These are phyloP conservation scores for Thozetella sp. DNA, from an alignment of 495 filamentous ascomycete species.

Conservation along the genomic window DNA sequence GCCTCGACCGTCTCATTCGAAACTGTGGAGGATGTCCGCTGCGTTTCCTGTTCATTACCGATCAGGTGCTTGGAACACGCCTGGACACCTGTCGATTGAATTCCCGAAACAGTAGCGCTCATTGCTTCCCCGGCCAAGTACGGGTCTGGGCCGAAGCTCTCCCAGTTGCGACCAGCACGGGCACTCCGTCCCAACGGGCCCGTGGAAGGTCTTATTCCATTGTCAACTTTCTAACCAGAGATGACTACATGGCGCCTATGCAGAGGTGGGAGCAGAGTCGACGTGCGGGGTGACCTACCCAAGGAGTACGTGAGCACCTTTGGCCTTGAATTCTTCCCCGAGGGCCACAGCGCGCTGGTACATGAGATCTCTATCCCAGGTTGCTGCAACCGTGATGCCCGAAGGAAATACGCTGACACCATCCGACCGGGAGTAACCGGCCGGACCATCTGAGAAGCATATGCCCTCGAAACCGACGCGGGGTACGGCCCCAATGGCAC, in stretches of 20 bases:
- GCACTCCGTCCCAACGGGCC: conserved; percentile 56
- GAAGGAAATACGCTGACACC: conserved; percentile 46
- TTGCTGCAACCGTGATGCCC: conserved; percentile 58
- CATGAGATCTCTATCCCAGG: conserved; percentile 85
- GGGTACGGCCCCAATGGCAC: too few species aligned
- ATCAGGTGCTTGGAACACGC: conserved; percentile 66
- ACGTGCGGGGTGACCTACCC: conserved; percentile 46
- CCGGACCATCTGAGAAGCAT: too few species aligned
- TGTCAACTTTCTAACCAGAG: too few species aligned
- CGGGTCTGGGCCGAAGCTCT: conserved; percentile 73
- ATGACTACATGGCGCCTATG: too few species aligned
- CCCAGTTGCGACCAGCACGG: conserved; percentile 60
- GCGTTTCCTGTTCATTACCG: conserved; percentile 69
- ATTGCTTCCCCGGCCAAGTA: conserved; percentile 60
- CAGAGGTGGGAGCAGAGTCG: too few species aligned
- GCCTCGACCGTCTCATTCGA: conserved; percentile 31
- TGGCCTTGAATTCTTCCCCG: conserved; percentile 67
- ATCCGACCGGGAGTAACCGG: too few species aligned
- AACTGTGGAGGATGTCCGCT: conserved; percentile 25
- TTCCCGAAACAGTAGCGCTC: conserved; percentile 59
- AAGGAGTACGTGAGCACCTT: conserved; percentile 76
- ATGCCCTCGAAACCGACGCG: too few species aligned
- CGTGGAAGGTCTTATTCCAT: conserved; percentile 55
- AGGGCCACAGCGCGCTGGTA: conserved; percentile 67
- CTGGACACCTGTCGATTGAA: conserved; percentile 65